Evolutionary conservation across 345 rosid species (phyloP), one percentile per base, ranked within the genome.

Genomic region (Viola odorata): DNA sequence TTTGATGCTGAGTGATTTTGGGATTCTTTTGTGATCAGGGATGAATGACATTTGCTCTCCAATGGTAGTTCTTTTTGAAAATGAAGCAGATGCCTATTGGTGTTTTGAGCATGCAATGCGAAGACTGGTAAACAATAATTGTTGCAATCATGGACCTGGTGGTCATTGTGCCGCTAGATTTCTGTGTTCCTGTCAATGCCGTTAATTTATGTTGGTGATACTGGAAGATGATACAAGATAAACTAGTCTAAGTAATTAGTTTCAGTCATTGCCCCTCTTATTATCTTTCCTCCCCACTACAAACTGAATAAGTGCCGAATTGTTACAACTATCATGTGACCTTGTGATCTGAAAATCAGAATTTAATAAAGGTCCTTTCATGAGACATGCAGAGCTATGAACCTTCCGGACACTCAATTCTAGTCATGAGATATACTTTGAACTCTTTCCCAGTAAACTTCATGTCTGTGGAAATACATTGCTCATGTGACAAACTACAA

Each of bases 31-130:
- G 50, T 63, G 68, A 17, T 65, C 81, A 92, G 98, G 98, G 69
- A 90, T 92, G 98, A 92, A 83, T 75, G 98, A 90, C 73, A 89
- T 90, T 50, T 86, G 96, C 77, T 92, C 96, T 39, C 98, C 97
- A 37, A 90, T 92, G 88, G 65, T 90, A 57, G 77, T 92, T 70
- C 97, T 92, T 77, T 70, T 87, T 15, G 95, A 90, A 70, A 73
- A 92, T 59, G 98, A 92, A 82, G 97, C 87, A 8, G 98, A 92
- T 66, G 95, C 97, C 47, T 92, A 81, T 70, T 92, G 98, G 97
- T 92, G 98, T 82, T 92, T 85, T 77, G 91, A 89, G 81, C 91
- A 66, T 66, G 87, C 83, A 48, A 91, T 91, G 98, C 85, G 86
- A 55, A 87, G 84, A 82, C 72, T 89, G 88, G 95, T 91, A 78